Percentiles rank a stretch among this genome's conserved stretches.
Conservation (phyloP, 768 basidiomycete species). For the Serendipita sp. region DNA sequence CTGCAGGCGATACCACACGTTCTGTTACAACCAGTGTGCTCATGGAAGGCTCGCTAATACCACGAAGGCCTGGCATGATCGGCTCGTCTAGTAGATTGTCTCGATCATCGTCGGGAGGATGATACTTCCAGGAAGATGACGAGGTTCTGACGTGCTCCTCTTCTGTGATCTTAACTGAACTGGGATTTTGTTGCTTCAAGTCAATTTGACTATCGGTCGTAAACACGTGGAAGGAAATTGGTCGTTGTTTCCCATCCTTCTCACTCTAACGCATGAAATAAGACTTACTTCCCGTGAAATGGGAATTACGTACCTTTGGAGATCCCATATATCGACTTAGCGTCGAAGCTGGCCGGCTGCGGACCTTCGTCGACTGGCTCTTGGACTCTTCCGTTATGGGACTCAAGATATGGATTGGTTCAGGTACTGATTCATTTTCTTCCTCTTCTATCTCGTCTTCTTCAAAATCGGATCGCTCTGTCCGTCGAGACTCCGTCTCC, state of each 20-base stretch:
- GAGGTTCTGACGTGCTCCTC: background rate
- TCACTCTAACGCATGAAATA: background rate
- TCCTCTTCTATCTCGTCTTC: background rate
- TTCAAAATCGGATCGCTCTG: background rate
- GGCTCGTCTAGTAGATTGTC: background rate
- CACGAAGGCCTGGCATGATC: background rate
- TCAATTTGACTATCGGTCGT: background rate
- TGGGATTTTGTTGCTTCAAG: background rate
- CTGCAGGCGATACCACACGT: background rate
- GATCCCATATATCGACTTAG: background rate
- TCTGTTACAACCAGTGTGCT: background rate
- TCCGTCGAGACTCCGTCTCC: background rate
- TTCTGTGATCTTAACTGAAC: background rate
- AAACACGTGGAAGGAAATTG: background rate
- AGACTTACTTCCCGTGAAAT: background rate
- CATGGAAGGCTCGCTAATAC: constrained; percentile 1
- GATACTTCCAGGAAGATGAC: background rate
- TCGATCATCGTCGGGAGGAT: background rate
- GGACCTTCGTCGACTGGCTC: background rate
- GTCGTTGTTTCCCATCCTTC: background rate
- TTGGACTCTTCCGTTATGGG: background rate
- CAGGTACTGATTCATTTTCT: background rate
- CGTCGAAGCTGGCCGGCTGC: background rate
- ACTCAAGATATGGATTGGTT: background rate
- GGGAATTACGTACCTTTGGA: background rate